These are phyloP conservation scores for Podila clonocystis DNA, from an alignment of 192 early-diverging fungal species.

Conservation along the genomic window DNA sequence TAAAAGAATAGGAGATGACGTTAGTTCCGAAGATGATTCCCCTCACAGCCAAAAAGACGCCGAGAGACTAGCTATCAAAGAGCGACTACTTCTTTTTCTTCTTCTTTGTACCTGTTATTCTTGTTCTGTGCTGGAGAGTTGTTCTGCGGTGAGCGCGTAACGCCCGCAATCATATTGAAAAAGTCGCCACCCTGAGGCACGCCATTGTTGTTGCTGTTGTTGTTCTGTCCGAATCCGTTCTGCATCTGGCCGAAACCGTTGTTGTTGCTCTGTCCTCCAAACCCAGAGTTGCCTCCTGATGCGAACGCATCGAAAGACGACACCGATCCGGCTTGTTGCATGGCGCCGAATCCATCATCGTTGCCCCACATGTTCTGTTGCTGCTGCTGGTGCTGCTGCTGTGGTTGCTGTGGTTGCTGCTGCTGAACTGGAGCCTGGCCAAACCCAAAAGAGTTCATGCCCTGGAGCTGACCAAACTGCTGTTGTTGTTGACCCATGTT, in stretches of 20 bases:
- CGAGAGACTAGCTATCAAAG: not conserved
- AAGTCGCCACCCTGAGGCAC: slow-evolving; percentile 47
- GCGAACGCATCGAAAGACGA: slow-evolving; percentile 35
- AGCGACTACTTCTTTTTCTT: not conserved
- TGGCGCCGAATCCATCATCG: slow-evolving; percentile 44
- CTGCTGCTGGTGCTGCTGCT: slow-evolving; percentile 29
- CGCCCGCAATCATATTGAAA: slow-evolving; percentile 36
- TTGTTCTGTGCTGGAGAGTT: slow-evolving; percentile 34
- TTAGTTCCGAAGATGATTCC: not conserved
- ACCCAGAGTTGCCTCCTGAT: slow-evolving; percentile 1
- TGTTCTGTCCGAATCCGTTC: slow-evolving; percentile 3
- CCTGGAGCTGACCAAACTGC: slow-evolving; percentile 43
- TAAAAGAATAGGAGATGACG: not conserved
- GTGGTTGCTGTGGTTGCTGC: slow-evolving; percentile 44
- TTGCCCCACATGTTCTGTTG: slow-evolving; percentile 37
- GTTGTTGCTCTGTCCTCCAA: slow-evolving; percentile 2
- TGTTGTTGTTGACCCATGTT: slow-evolving; percentile 21
- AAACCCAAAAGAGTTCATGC: slow-evolving; percentile 39
- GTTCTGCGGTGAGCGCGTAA: slow-evolving; percentile 9
- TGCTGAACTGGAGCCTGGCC: slow-evolving; percentile 13
- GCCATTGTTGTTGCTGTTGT: slow-evolving; percentile 15
- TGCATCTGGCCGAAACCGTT: slow-evolving; percentile 2
- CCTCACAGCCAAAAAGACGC: not conserved
- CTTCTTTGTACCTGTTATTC: slow-evolving; percentile 30
- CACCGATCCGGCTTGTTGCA: slow-evolving; percentile 29